Evolutionary conservation across 2,329 filamentous ascomycete genomes (phyloP).

Genomic region (Thermomyces lanuginosus): DNA sequence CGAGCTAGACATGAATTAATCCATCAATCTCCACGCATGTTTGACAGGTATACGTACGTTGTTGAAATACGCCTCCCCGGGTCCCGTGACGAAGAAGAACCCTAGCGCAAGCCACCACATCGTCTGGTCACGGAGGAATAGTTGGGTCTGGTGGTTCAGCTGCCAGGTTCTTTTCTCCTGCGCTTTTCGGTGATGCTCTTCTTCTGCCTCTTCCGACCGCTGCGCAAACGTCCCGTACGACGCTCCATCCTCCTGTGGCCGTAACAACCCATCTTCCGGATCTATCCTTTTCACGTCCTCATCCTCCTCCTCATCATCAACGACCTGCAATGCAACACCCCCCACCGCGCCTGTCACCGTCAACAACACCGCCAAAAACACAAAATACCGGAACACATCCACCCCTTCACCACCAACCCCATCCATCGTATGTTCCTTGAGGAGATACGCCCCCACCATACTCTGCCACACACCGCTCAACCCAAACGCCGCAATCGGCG

Average conservation of each 20-base stretch:
- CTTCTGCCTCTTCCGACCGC: slow-evolving; percentile 32
- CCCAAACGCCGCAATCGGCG: slow-evolving; percentile 84
- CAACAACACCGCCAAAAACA: slow-evolving; percentile 65
- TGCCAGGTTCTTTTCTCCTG: slow-evolving; percentile 88
- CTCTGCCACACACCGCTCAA: slow-evolving; percentile 93
- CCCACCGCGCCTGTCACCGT: slow-evolving; percentile 56
- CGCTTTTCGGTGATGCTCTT: slow-evolving; percentile 49
- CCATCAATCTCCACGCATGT: neutral
- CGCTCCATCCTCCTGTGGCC: slow-evolving; percentile 30
- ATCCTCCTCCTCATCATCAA: slow-evolving; percentile 53
- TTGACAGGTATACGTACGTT: slow-evolving; percentile 36
- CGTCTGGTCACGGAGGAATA: slow-evolving; percentile 71
- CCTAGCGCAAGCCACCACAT: slow-evolving; percentile 92
- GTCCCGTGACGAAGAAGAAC: slow-evolving; percentile 85
- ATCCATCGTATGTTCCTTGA: slow-evolving; percentile 57
- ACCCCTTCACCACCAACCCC: slow-evolving; percentile 40
- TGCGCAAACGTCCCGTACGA: slow-evolving; percentile 30
- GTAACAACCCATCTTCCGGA: slow-evolving; percentile 53
- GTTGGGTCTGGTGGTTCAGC: slow-evolving; percentile 74
- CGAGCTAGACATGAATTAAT: slow-evolving; percentile 35
- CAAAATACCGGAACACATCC: slow-evolving; percentile 70
- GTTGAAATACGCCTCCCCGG: slow-evolving; percentile 96
- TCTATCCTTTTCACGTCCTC: slow-evolving; percentile 78
- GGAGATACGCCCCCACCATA: slow-evolving; percentile 62
- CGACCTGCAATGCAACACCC: slow-evolving; percentile 55